Percentiles rank a stretch among this genome's conserved stretches.
These are phyloP conservation scores for Tricholoma sp. DNA, from an alignment of 768 basidiomycete genomes.

Conservation along the genomic window DNA sequence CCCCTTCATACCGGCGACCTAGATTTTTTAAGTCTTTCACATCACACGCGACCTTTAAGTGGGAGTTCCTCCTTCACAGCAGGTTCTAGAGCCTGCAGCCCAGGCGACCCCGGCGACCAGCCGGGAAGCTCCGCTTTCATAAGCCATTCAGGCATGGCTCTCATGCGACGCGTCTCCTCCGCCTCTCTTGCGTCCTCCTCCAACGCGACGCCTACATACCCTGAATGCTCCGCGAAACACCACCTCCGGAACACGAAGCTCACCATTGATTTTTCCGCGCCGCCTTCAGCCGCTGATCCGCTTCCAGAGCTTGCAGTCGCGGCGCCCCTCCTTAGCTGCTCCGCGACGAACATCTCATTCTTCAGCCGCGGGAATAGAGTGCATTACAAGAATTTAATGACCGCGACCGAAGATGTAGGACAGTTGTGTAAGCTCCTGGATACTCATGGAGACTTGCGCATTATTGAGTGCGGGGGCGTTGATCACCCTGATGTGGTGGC, in stretches of 20 bases:
- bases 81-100: slow-evolving; percentile 19
- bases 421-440: slow-evolving; percentile 49
- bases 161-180: slow-evolving; percentile 29
- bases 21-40: slow-evolving; percentile 8
- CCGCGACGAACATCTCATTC: slow-evolving; percentile 37
- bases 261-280: slow-evolving; percentile 27
- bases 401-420: slow-evolving; percentile 35
- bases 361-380: slow-evolving; percentile 53
- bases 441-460: slow-evolving; percentile 37
- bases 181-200: slow-evolving; percentile 22
- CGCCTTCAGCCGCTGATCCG: slow-evolving; percentile 16
- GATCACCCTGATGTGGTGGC: slow-evolving; percentile 44
- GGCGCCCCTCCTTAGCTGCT: slow-evolving; percentile 36
- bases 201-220: slow-evolving; percentile 21
- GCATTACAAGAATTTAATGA: slow-evolving; percentile 42
- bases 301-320: slow-evolving; percentile 8
- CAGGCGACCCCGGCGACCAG: slow-evolving; percentile 15
- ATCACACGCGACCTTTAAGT: slow-evolving; percentile 16
- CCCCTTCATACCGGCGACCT: slow-evolving; percentile 12
- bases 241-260: slow-evolving; percentile 29
- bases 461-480: slow-evolving; percentile 34
- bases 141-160: slow-evolving; percentile 21
- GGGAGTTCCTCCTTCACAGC: slow-evolving; percentile 21
- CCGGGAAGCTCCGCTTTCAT: slow-evolving; percentile 20
- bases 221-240: slow-evolving; percentile 30